Base-by-base conservation (phyloP, 495 filamentous ascomycete species). In the Hyaloscypha finlandica region DNA sequence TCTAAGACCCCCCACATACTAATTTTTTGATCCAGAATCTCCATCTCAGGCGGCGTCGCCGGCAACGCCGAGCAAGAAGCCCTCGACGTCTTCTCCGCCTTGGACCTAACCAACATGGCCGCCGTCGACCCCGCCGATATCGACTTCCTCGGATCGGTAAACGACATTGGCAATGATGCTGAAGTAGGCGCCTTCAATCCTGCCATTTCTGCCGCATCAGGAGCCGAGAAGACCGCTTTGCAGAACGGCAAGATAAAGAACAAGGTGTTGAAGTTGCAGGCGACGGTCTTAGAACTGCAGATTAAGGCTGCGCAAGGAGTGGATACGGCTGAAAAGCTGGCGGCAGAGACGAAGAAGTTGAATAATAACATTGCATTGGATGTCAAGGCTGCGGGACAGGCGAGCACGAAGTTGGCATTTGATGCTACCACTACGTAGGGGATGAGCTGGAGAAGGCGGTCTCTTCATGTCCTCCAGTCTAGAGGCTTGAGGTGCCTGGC, bases 181-280 rank as follows among this genome's bases (percentile, higher is more conserved):
- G 25, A 25, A 25, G 25, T 25, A 25, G 25, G 25, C 2, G 69
- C 63, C 9, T 72, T 72, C 57, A 72, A 70, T 48, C 68, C 68
- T 33, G 52, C 61, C 45, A 54, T 63, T n/a, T 64, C 66, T 39
- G 68, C 64, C 32, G 70, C 68, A 2, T 52, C 70, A 20, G 56
- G 60, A 20, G 67, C 63, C 2, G 68, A 70, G 32, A 52, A 22
- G 22, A 29, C n/a, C 32, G 70, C 63, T 22, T 70, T 72, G 37
- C 56, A 67, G 74, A 78, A 77, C 37, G 81, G 81, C 59, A 83
- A 83, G 74, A 83, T 80, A 66, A 81, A 81, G 76, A 83, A 83
- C 74, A 83, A 83, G 78, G 78, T 83, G 35, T 71, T 83, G 39
- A 83, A 83, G 74, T 70, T 83, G 57, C 74, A 76, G 66, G 70